Conservation (phyloP, 1,284 basidiomycete species). For the Sporisorium sorghi region DNA sequence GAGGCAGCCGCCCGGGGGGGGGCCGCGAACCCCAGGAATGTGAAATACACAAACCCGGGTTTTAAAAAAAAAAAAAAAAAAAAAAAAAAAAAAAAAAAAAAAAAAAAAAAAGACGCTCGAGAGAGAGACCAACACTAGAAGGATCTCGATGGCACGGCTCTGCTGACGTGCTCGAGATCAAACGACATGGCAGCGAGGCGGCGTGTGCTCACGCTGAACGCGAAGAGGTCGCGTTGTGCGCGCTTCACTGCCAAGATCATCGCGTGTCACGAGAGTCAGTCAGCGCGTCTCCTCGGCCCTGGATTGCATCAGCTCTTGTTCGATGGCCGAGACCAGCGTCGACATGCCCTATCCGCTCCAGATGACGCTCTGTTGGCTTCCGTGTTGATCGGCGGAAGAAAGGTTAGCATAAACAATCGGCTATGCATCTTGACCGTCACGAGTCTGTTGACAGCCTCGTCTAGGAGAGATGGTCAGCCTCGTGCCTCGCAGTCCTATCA, state of each 20-base stretch:
- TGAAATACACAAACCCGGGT: too few species aligned
- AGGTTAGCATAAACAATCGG: not conserved
- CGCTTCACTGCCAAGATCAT: not conserved
- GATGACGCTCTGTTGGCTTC: not conserved
- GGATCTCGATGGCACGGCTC: not conserved
- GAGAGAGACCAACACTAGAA: constrained; percentile 8
- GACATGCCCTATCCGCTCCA: not conserved
- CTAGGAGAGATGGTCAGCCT: not conserved
- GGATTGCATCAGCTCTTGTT: constrained; percentile 1
- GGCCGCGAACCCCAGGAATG: too few species aligned
- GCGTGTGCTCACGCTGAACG: not conserved
- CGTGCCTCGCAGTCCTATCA: not conserved
- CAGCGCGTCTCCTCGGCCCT: constrained; percentile 5
- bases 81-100: too few species aligned
- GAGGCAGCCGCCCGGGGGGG: too few species aligned
- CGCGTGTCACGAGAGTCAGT: constrained; percentile 4
- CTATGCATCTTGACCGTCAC: constrained; percentile 8
- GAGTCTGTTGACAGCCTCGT: too few species aligned
- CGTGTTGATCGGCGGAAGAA: constrained; percentile 10
- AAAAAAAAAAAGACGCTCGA: constrained; percentile 4
- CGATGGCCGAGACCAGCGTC: constrained; percentile 7
- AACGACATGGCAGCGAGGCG: not conserved
- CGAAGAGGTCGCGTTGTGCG: not conserved
- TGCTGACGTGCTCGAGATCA: not conserved
- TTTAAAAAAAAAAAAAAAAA: too few species aligned